These are phyloP conservation scores for Cornus suecica DNA, from an alignment of 148 eudicot genomes.

Conservation along the genomic window DNA sequence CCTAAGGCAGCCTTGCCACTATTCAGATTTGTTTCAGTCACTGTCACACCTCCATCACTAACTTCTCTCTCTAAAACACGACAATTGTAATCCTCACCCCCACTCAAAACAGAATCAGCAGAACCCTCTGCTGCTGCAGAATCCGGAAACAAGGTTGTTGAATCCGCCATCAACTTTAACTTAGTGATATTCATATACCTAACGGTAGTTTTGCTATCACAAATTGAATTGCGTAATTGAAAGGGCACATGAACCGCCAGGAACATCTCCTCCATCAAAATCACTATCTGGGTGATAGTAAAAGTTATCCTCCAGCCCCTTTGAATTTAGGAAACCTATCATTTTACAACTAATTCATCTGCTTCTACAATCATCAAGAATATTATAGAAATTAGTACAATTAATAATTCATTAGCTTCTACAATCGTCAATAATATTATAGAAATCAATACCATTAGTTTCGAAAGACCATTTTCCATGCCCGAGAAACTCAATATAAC, in stretches of 20 bases:
- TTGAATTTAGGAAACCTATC: slow-evolving; percentile 33
- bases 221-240: slow-evolving; percentile 33
- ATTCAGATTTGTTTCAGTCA: slow-evolving; percentile 9
- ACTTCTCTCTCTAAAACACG: slow-evolving; percentile 22
- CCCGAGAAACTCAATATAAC: too few species aligned
- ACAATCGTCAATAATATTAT: too few species aligned
- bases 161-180: slow-evolving; percentile 33
- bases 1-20: slow-evolving; percentile 4
- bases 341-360: slow-evolving; percentile 40
- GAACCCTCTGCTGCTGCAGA: slow-evolving; percentile 19
- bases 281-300: slow-evolving; percentile 27
- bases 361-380: too few species aligned
- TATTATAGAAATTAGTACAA: too few species aligned
- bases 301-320: too few species aligned
- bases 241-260: slow-evolving; percentile 39
- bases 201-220: slow-evolving; percentile 19
- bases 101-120: slow-evolving; percentile 15
- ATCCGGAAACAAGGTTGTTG: slow-evolving; percentile 18
- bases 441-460: too few species aligned
- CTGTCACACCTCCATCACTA: too few species aligned
- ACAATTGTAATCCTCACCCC: slow-evolving; percentile 20
- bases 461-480: too few species aligned
- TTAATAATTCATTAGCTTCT: too few species aligned
- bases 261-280: slow-evolving; percentile 44
- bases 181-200: slow-evolving; percentile 21